These are phyloP conservation scores for Rhizophora mangle DNA, from an alignment of 345 rosid species.

Conservation along the genomic window DNA sequence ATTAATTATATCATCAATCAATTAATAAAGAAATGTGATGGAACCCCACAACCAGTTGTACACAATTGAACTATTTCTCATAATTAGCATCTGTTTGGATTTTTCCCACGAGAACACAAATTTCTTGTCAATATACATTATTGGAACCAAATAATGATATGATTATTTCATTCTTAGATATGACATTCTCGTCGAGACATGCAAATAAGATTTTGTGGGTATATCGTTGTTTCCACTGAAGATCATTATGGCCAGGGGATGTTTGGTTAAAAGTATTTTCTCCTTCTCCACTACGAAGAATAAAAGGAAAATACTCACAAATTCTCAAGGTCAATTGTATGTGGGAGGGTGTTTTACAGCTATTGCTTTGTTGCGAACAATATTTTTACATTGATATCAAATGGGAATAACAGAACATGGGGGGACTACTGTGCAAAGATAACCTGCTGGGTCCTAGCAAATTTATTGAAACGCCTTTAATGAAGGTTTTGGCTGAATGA, in stretches of 20 bases:
- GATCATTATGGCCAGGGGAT: background rate
- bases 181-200: conserved; percentile 16
- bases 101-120: conserved; percentile 21
- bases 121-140: conserved; percentile 32
- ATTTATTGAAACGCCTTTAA: background rate
- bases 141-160: conserved; percentile 16
- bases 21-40: background rate
- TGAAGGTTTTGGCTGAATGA: background rate
- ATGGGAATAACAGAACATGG: conserved; percentile 24
- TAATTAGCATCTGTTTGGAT: conserved; percentile 31
- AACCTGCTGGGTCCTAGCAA: background rate
- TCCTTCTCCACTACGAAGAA: background rate
- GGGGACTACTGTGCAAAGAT: background rate
- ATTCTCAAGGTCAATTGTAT: too few species aligned
- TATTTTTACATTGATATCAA: conserved; percentile 16
- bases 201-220: background rate
- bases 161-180: conserved; percentile 4
- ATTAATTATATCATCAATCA: background rate
- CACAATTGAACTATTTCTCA: conserved; percentile 23
- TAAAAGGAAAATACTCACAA: too few species aligned
- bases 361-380: background rate
- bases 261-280: background rate
- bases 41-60: background rate
- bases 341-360: background rate
- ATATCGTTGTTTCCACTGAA: background rate